phyloP scores from a whole-genome alignment of 2,329 filamentous ascomycete genomes.

The Graphiopsis chlorocephala region DNA sequence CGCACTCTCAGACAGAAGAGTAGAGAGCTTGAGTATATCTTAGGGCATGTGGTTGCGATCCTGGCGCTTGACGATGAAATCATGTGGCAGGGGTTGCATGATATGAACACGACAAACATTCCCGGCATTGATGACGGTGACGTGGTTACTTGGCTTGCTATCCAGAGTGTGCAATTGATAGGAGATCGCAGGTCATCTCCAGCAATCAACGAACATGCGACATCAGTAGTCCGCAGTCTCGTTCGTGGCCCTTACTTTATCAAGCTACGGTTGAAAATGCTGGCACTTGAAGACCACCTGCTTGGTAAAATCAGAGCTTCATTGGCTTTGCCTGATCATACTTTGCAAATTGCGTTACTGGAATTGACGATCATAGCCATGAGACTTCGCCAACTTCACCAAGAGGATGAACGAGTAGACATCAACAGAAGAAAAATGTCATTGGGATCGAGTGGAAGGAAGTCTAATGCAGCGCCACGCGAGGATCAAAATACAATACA shows the following conservation, averaged over 20 bases:
- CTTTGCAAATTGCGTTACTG: not conserved
- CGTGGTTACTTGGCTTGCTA: conserved; percentile 25
- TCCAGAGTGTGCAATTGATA: conserved; percentile 23
- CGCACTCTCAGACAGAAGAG: not conserved
- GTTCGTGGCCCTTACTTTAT: not conserved
- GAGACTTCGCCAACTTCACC: conserved; percentile 1
- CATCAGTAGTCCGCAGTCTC: conserved; percentile 18
- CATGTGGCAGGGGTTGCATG: conserved; percentile 28
- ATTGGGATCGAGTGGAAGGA: conserved; percentile 3
- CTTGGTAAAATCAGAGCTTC: conserved; percentile 12
- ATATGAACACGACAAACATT: not conserved
- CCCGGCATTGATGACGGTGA: conserved; percentile 13
- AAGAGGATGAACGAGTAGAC: not conserved
- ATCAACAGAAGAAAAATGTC: not conserved
- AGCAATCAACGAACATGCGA: conserved; percentile 16
- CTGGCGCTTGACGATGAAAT: conserved; percentile 55
- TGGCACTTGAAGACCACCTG: conserved; percentile 3
- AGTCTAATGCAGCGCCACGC: conserved; percentile 14
- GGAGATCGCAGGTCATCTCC: not conserved
- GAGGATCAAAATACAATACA: not conserved
- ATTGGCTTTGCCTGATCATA: not conserved
- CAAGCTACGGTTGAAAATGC: not conserved
- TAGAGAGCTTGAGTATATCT: conserved; percentile 71
- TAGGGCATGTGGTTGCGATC: conserved; percentile 71
- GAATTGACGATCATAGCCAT: not conserved